Conservation (phyloP, 2,329 filamentous ascomycete species). For the Fusarium illudens region DNA sequence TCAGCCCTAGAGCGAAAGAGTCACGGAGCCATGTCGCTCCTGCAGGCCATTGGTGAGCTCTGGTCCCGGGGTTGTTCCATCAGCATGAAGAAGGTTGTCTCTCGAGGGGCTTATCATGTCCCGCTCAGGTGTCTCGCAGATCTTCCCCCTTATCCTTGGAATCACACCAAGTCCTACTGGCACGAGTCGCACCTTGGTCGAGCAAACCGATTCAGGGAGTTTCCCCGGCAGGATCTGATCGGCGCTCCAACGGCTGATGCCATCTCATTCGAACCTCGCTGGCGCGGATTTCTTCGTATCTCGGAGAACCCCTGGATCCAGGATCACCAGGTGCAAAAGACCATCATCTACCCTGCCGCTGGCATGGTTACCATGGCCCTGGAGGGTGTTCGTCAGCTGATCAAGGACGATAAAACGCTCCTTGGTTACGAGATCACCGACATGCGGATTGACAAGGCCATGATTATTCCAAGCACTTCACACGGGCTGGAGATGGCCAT, state of each 20-base stretch:
- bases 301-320: conserved; percentile 61
- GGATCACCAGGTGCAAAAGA: conserved; percentile 61
- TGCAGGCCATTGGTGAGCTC: conserved; percentile 47
- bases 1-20: conserved; percentile 42
- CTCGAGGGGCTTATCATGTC: conserved; percentile 16
- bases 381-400: conserved; percentile 56
- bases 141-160: conserved; percentile 64
- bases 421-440: conserved; percentile 55
- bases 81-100: conserved; percentile 45
- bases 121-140: conserved; percentile 51
- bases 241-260: conserved; percentile 56
- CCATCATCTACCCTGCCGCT: conserved; percentile 60
- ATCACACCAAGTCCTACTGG: conserved; percentile 62
- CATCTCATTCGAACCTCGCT: conserved; percentile 56
- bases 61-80: conserved; percentile 49
- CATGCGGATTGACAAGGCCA: conserved; percentile 59
- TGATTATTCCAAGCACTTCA: conserved; percentile 57
- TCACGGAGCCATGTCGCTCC: conserved; percentile 37
- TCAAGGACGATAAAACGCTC: conserved; percentile 33
- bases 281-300: conserved; percentile 59
- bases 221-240: conserved; percentile 60
- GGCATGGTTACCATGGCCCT: conserved; percentile 60
- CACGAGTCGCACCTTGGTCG: conserved; percentile 59
- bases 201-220: conserved; percentile 54
- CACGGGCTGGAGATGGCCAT: conserved; percentile 61